Evolutionary conservation across 306 rosid genomes (phyloP), one percentile per base, ranked within the genome.

Genomic region (Castanopsis chinensis): DNA sequence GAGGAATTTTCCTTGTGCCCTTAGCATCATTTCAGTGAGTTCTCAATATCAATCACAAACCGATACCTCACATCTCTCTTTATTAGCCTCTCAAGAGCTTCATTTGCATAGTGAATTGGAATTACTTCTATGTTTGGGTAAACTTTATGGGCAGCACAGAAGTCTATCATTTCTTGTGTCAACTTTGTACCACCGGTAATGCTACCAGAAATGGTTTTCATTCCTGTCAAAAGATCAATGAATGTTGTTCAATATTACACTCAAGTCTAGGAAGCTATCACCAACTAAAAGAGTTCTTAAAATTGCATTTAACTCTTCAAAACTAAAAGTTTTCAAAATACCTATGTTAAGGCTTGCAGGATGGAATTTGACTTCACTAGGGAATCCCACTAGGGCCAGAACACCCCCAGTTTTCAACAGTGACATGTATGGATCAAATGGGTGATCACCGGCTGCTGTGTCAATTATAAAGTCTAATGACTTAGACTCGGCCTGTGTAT

Each of bases 401-500:
- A 82, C 84, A 60, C 95, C 94, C 30, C 55, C 73, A 49, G 85
- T 80, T 88, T 92, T 94, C 86, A 94, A 75, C 20, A 88, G 74
- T 72, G 92, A 73, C 93, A 92, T 80, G 85, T 90, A 92, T 75
- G 92, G 91, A 87, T 92, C 97, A 85, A 92, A 90, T 1, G 87
- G 89, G 69, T 94, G 98, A 85, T 90, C 91, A 76, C 98, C 98
- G 37, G 96, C 90, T 53, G 97, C 94, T 17, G 97, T 81, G 83
- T 92, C 97, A 57, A 94, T 41, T 45, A 94, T 84, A 37, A 92
- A 94, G 85, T 94, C 97, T 5, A 89, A 76, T 4, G 97, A 86
- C 77, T 84, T 89, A 6, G 90, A 78, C 85, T 83, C 74, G 5
- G 88, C 89, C 98, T 94, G 83, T 67, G 76, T 3, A 79, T 27